Base-by-base conservation (phyloP, 768 basidiomycete genomes). In the Mycena belliarum region DNA sequence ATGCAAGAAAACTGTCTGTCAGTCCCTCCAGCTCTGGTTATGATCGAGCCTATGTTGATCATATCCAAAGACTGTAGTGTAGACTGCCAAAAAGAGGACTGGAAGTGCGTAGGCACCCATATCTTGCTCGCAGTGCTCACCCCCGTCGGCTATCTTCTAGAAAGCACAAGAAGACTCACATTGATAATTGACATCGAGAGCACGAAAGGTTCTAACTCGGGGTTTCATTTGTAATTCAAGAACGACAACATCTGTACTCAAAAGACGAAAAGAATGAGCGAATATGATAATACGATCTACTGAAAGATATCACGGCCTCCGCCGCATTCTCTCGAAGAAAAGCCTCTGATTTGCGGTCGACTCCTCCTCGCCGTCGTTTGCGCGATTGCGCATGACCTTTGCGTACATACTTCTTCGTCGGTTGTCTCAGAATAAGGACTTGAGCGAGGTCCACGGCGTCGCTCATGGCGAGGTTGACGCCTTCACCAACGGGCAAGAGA, bases 401-500 rank as follows among this genome's bases (percentile, higher is more conserved):
- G 51, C 56, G 43, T 57, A 57, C 38, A 35, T 57, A 57, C 38
- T 46, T 57, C 56, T 57, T 49, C 26, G 52, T 21, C 21, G 56
- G 50, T 20, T 47, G 37, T n/a, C 56, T 49, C 44, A 41, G 20
- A 16, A 28, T 24, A n/a, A 61, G 55, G 14, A 24, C 35, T 40
- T 61, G 51, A 8, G 54, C 59, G 10, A 61, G 55, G 28, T 57
- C 56, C n/a, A 51, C 40, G 7, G 66, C 71, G 43, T 72, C 72
- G 35, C 6, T 35, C 35, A 32, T 32, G 12, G 29, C 29, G 12
- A 32, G 29, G 12, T 32, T 32, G 29, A 69, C 74, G 10, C 76
- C 74, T 20, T 72, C 71, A 4, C 76, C 74, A 1, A 68, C 70
- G 54, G n/a, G 55, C 40, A n/a, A n/a, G n/a, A n/a, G n/a, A n/a